Evolutionary conservation across 345 rosid genomes (phyloP).

Genomic region (Brassica juncea): DNA sequence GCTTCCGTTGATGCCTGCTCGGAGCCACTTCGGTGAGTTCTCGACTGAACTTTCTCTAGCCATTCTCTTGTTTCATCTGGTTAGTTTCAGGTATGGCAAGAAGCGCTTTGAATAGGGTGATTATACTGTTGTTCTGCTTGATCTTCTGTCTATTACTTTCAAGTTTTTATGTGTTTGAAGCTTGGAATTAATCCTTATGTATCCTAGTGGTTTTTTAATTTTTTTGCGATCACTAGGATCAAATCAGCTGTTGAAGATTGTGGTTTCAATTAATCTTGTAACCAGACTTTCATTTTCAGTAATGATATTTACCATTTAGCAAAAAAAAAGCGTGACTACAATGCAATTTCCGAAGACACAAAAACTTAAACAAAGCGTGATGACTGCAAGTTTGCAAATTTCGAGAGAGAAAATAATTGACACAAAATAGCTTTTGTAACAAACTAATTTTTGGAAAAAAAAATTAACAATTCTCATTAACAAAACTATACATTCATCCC

Average conservation of each 20-base stretch:
- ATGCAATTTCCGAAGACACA: too few relatives aligned
- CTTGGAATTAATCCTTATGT: background rate
- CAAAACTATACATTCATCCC: constrained; percentile 19
- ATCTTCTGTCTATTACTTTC: background rate
- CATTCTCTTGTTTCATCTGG: background rate
- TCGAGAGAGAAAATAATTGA: too few relatives aligned
- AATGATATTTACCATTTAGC: too few relatives aligned
- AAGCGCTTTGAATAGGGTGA: background rate
- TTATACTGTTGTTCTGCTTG: background rate
- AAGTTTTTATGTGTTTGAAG: background rate
- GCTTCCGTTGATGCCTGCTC: background rate
- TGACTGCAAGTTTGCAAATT: too few relatives aligned
- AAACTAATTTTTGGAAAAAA: background rate
- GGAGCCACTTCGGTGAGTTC: background rate
- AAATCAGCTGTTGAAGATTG: too few relatives aligned
- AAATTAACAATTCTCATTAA: background rate
- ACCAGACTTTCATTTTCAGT: too few relatives aligned
- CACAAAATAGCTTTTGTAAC: background rate
- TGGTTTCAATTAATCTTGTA: too few relatives aligned
- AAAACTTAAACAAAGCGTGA: too few relatives aligned
- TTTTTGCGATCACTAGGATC: too few relatives aligned
- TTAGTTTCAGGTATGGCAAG: too few relatives aligned
- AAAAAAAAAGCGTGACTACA: too few relatives aligned
- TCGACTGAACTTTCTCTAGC: background rate
- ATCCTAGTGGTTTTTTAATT: too few relatives aligned